A percentile compares a stretch with the other conserved stretches of the same genome.
phyloP scores from a whole-genome alignment of 495 filamentous ascomycete genomes.

The Penicillium desertorum region DNA sequence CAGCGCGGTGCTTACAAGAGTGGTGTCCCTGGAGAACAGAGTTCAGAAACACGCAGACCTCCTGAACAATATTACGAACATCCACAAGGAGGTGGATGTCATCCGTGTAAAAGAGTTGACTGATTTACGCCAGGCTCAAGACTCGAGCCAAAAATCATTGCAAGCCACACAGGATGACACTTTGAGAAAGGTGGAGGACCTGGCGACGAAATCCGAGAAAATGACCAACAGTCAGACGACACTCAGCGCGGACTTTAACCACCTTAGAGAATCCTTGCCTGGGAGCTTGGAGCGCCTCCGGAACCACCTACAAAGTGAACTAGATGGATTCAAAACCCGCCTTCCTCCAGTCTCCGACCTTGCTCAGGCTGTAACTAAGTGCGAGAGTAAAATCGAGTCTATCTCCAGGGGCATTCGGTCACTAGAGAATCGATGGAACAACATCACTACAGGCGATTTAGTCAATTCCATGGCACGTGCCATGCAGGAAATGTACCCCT shows the following conservation, averaged over 20 bases:
- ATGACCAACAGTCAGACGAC: background rate
- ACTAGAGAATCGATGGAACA: slow-evolving; percentile 39
- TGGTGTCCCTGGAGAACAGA: background rate
- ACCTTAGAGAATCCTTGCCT: background rate
- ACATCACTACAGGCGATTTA: slow-evolving; percentile 34
- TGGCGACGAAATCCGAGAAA: background rate
- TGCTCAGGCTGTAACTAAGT: background rate
- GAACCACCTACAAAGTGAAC: background rate
- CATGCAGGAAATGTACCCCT: slow-evolving; percentile 42
- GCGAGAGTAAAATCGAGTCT: slow-evolving; percentile 13
- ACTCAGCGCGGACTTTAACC: background rate
- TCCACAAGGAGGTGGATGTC: background rate
- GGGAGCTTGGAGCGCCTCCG: background rate
- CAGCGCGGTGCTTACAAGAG: background rate
- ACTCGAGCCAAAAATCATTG: background rate
- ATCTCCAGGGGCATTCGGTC: slow-evolving; percentile 32
- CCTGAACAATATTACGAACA: background rate
- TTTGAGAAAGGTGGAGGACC: background rate
- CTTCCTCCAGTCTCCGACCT: background rate
- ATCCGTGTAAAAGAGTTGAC: background rate
- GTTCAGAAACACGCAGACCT: background rate
- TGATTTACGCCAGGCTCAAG: background rate
- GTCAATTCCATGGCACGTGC: slow-evolving; percentile 36
- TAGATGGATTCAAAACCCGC: background rate
- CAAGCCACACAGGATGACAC: background rate